These are phyloP conservation scores for Saccharomycopsis phalli DNA, from an alignment of 1,139 yeast genomes.

Conservation along the genomic window DNA sequence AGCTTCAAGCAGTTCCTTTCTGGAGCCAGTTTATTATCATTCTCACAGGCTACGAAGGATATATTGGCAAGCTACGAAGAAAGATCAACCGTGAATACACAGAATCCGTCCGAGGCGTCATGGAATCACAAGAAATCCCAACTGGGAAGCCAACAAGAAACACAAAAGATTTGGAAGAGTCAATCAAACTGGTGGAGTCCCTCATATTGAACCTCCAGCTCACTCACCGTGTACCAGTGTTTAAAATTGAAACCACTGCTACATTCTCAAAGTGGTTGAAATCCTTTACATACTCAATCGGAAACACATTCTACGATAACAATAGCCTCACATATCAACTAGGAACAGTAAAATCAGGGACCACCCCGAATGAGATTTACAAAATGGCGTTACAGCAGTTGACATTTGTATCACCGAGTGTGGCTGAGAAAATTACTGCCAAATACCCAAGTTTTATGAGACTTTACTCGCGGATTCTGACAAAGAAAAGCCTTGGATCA, in stretches of 20 bases:
- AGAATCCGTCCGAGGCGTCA: constrained; percentile 8
- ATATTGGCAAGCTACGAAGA: constrained; percentile 7
- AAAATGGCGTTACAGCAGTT: constrained; percentile 15
- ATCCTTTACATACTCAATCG: constrained; percentile 12
- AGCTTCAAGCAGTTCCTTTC: constrained; percentile 3
- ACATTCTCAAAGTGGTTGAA: constrained; percentile 15
- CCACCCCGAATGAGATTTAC: constrained; percentile 5
- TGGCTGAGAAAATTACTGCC: constrained; percentile 8
- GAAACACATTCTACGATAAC: constrained; percentile 2
- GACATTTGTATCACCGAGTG: constrained; percentile 10
- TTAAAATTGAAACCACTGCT: constrained; percentile 8
- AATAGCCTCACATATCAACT: no score
- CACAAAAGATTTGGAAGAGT: background rate
- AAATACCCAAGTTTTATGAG: constrained; percentile 11
- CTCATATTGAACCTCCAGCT: constrained; percentile 10
- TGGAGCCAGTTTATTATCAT: constrained; percentile 13
- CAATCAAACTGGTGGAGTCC: constrained; percentile 8
- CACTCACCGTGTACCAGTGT: constrained; percentile 6
- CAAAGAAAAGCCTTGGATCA: constrained; percentile 7
- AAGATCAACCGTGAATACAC: constrained; percentile 12
- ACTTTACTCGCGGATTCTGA: constrained; percentile 2
- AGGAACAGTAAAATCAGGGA: constrained; percentile 12
- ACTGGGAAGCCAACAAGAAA: background rate
- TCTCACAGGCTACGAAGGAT: constrained; percentile 8
- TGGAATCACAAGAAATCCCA: background rate